Evolutionary conservation across 768 basidiomycete species (phyloP).

Genomic region (Lactarius quietus): DNA sequence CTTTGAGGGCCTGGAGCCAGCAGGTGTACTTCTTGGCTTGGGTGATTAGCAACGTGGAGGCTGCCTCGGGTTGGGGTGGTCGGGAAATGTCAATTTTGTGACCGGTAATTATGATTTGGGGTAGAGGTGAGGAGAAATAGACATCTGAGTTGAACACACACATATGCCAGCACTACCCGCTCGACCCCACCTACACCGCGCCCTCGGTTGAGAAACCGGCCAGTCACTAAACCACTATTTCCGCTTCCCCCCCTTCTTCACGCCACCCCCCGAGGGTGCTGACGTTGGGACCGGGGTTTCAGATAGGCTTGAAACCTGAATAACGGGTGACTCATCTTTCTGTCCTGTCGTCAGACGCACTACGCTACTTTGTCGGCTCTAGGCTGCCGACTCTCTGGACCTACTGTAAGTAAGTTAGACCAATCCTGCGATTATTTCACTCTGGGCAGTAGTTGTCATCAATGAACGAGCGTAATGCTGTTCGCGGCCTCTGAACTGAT

Average conservation of each 20-base stretch:
- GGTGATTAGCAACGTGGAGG: not conserved
- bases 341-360: slow-evolving; percentile 22
- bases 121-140: not conserved
- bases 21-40: slow-evolving; percentile 22
- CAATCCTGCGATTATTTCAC: not conserved
- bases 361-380: slow-evolving; percentile 44
- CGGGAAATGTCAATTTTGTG: not conserved
- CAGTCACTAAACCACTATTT: not conserved
- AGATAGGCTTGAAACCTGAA: slow-evolving; percentile 8
- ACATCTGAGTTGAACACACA: not conserved
- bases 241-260: slow-evolving; percentile 82
- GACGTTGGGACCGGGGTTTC: slow-evolving; percentile 30
- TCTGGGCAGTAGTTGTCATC: too few relatives aligned
- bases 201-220: not conserved
- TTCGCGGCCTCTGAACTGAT: too few relatives aligned
- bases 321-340: slow-evolving; percentile 4
- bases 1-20: slow-evolving; percentile 25
- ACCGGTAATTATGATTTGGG: not conserved
- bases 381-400: slow-evolving; percentile 46
- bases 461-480: too few relatives aligned
- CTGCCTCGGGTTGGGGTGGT: not conserved
- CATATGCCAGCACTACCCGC: slow-evolving; percentile 1
- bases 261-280: slow-evolving; percentile 52
- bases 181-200: not conserved
- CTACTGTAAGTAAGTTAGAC: slow-evolving; percentile 33